Evolutionary conservation across 2,329 filamentous ascomycete species (phyloP), one percentile per base, ranked within the genome.

Genomic region (Biscogniauxia mediterranea): DNA sequence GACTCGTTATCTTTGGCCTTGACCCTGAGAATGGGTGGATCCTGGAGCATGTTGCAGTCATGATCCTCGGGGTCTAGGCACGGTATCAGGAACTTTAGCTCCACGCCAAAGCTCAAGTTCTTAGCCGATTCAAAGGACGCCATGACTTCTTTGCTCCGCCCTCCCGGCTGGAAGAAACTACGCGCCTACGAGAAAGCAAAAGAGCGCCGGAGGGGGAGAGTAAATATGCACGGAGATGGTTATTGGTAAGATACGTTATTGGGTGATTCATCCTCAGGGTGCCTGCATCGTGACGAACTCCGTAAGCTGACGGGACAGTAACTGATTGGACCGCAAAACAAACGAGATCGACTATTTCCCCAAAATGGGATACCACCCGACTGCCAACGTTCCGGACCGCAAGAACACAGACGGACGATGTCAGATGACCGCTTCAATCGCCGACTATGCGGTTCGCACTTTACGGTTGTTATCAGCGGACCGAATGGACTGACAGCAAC

Each of bases 41-140:
- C 51, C 65, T 65, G 11, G 60, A 19, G 1, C 64, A 64, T 19
- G 52, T 56, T n/a, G 64, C 62, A 20, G 23, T 60, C 61, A 19
- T 23, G 17, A 11, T 54, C 53, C 11, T 57, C 62, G 0, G 51
- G 51, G 13, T 51, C 23, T 7, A 73, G 64, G 4, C 72, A 67
- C 6, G 73, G 67, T 32, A 73, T 56, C 15, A 75, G 61, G 61
- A 74, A 70, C 60, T 76, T 76, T 55, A 75, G 60, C 60, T 76
- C 74, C n/a, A 75, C 64, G 8, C 71, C 74, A 11, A 73, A 57
- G 8, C 69, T 52, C 58, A 59, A 74, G 73, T 62, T 71, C 73
- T 26, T 66, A 61, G 21, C 59, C 58, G 64, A 74, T 73, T 55
- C 72, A 21, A 20, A 32, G 19, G 13, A 8, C 11, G 11, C 21